phyloP scores from a whole-genome alignment of 441 rosid species.

The Brassica hybrid region DNA sequence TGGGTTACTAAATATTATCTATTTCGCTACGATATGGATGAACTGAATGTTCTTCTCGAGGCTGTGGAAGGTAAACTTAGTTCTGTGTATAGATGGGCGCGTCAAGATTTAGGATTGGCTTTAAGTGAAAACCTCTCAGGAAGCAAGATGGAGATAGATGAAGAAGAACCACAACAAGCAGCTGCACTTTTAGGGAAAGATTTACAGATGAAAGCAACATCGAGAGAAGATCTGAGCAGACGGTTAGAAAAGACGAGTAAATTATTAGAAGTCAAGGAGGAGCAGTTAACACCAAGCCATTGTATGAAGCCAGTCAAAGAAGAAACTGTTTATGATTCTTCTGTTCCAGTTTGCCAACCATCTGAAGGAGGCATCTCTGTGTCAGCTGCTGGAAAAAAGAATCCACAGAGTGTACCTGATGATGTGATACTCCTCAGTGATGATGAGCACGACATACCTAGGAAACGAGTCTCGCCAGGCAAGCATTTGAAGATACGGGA shows the following conservation, averaged over 20 bases:
- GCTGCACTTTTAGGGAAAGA: constrained; percentile 45
- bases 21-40: constrained; percentile 85
- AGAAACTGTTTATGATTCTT: constrained; percentile 38
- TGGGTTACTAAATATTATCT: constrained; percentile 75
- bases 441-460: constrained; percentile 70
- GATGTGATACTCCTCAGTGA: constrained; percentile 85
- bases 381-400: constrained; percentile 41
- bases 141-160: constrained; percentile 51
- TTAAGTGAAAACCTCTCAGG: constrained; percentile 59
- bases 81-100: constrained; percentile 97
- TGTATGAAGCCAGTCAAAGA: constrained; percentile 33
- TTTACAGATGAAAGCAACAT: constrained; percentile 47
- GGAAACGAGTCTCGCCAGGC: constrained; percentile 47
- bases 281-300: constrained; percentile 42
- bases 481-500: constrained; percentile 46
- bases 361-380: constrained; percentile 49
- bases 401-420: constrained; percentile 44
- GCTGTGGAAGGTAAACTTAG: constrained; percentile 98
- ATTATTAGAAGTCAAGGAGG: constrained; percentile 44
- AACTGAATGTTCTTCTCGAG: constrained; percentile 87
- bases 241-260: constrained; percentile 44
- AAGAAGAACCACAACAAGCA: constrained; percentile 50
- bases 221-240: constrained; percentile 38
- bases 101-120: constrained; percentile 92
- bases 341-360: constrained; percentile 47